Evolutionary conservation across 805 yeast genomes (phyloP), one percentile per base, ranked within the genome.

Genomic region (Starmerella floricola): DNA sequence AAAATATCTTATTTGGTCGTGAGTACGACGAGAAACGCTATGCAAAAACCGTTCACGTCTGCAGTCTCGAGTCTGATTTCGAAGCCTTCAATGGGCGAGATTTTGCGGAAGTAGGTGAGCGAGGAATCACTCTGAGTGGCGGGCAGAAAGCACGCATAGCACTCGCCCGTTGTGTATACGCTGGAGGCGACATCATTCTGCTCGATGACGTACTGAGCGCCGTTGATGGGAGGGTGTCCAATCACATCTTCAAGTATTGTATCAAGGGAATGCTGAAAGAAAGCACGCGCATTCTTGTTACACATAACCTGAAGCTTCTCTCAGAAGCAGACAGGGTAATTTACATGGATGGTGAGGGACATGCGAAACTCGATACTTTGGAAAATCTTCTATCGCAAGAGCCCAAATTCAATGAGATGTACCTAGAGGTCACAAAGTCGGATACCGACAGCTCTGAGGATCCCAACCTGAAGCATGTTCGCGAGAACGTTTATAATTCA

Each of bases 71-170:
- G 34, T 67, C 71, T 27, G 95, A 84, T 61, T 64, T 84, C 48
- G 71, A 72, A 12, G 68, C 71, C 28, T 64, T 85, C 28, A 78
- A 79, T 4, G 83, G 77, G 30, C 86, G 91, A 23, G 95, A 84
- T 55, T 56, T 52, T 36, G 45, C 48, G 1, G 94, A 85, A 61
- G 79, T 84, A 51, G 95, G 95, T 45, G 95, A 84, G 58, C 71
- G 87, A 49, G 95, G 95, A 53, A 79, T 85, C 44, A 85, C 91
- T 0, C 63, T 84, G 34, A 80, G 91, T 8, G 95, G 95, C 39
- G 95, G 95, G 38, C 95, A 84, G 58, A 85, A 84, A 64, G 91
- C 94, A 0, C 73, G 95, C 58, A 76, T 84, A 48, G 77, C 76
- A 53, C 65, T 84, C 40, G 94, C 95, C 1, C 71, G 95, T 52